Evolutionary conservation across 2,329 filamentous ascomycete genomes (phyloP).

Genomic region (Fusarium falciforme): DNA sequence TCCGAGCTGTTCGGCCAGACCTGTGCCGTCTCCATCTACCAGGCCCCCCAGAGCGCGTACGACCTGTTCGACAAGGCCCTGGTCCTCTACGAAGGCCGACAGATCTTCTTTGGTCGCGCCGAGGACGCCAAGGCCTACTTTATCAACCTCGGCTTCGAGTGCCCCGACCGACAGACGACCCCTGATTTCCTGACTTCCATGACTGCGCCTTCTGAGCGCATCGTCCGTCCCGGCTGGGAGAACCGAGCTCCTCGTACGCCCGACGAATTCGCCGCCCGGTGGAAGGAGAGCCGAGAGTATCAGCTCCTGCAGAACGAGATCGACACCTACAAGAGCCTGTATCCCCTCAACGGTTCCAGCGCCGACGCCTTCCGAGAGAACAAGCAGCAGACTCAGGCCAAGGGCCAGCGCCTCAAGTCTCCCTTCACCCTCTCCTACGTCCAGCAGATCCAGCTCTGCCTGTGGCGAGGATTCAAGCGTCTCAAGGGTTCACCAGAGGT

Average conservation of each 20-base stretch:
- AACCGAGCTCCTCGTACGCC: constrained; percentile 49
- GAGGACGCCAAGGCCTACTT: constrained; percentile 71
- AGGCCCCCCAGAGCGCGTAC: constrained; percentile 70
- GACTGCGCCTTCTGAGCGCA: constrained; percentile 53
- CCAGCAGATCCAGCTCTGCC: constrained; percentile 59
- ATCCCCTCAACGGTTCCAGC: constrained; percentile 35
- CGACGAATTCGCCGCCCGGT: constrained; percentile 52
- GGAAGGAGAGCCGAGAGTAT: constrained; percentile 45
- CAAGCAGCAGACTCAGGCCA: constrained; percentile 43
- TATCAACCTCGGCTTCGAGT: constrained; percentile 70
- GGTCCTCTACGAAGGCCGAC: constrained; percentile 74
- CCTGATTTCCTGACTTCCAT: constrained; percentile 73
- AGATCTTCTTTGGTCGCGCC: constrained; percentile 72
- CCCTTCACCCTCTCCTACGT: constrained; percentile 60
- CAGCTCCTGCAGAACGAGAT: constrained; percentile 28
- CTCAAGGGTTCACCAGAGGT: constrained; percentile 47
- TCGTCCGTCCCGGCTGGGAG: constrained; percentile 49
- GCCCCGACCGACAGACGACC: constrained; percentile 70
- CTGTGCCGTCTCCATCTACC: constrained; percentile 61
- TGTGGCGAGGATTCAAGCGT: constrained; percentile 54
- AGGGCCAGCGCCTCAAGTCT: constrained; percentile 57
- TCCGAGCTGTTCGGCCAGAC: constrained; percentile 43
- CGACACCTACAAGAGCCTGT: constrained; percentile 50
- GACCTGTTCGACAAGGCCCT: constrained; percentile 76
- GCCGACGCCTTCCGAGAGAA: constrained; percentile 42